phyloP scores from a whole-genome alignment of 2,329 filamentous ascomycete genomes.

The Aspergillus ibericus region DNA sequence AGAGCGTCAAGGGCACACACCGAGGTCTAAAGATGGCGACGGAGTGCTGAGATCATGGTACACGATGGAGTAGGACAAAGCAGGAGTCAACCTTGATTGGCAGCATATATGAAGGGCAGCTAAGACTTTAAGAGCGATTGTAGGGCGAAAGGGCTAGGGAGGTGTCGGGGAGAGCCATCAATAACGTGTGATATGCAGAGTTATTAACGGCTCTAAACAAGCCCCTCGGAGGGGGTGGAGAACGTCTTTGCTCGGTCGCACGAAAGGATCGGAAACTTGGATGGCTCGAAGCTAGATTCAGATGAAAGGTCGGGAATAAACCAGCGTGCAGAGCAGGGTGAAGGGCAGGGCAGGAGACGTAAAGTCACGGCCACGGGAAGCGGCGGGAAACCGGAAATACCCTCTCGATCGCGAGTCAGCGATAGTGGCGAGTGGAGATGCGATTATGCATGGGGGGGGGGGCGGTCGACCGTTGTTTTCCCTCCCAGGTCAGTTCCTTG shows the following conservation, averaged over 20 bases:
- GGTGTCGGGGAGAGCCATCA: neutral
- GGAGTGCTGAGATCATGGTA: slow-evolving; percentile 1
- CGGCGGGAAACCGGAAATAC: slow-evolving; percentile 2
- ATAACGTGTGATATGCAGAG: neutral
- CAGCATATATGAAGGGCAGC: neutral
- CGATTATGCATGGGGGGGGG: neutral
- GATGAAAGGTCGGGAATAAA: slow-evolving; percentile 1
- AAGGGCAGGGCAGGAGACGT: neutral
- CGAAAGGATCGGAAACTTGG: slow-evolving; percentile 4
- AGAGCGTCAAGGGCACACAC: neutral
- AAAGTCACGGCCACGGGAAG: neutral
- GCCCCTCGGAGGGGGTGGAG: neutral
- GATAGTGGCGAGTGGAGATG: neutral
- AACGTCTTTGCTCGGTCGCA: slow-evolving; percentile 3
- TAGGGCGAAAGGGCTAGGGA: neutral
- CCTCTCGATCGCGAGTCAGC: neutral
- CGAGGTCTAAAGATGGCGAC: neutral
- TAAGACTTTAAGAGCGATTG: neutral
- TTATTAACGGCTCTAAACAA: neutral
- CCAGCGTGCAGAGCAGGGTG: neutral
- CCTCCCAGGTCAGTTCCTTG: neutral
- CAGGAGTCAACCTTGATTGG: neutral
- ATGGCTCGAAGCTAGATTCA: slow-evolving; percentile 4
- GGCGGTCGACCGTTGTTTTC: neutral
- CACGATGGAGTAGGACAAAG: neutral